Percentiles rank a stretch among this genome's conserved stretches.
Evolutionary conservation across 2,329 filamentous ascomycete genomes (phyloP).

Genomic region (Tolypocladium ophioglossoides): DNA sequence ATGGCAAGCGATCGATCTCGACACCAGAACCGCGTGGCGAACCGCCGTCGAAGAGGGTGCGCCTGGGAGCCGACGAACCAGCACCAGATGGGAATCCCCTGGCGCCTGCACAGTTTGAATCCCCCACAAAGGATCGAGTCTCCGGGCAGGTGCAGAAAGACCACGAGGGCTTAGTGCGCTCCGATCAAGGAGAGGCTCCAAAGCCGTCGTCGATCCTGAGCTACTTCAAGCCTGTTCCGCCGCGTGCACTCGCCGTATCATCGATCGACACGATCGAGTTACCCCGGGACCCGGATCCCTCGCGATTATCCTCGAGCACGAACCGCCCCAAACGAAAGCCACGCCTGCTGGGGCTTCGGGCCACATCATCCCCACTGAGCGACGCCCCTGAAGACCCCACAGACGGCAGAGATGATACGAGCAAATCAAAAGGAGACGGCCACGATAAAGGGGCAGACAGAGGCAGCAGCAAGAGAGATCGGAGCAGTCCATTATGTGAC

Average conservation of each 20-base stretch:
- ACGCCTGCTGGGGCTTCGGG: conserved; percentile 18
- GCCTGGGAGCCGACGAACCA: neutral
- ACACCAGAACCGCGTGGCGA: conserved; percentile 14
- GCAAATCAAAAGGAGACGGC: neutral
- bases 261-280: neutral
- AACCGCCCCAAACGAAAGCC: conserved; percentile 10
- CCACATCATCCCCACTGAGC: conserved; percentile 7
- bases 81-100: rapidly evolving
- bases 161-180: neutral
- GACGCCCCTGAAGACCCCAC: conserved; percentile 2
- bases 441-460: neutral
- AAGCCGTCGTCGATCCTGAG: conserved; percentile 24
- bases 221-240: conserved; percentile 27
- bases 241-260: neutral
- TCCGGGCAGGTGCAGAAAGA: neutral
- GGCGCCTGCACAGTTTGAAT: neutral
- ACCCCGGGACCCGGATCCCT: neutral
- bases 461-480: neutral
- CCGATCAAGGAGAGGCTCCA: neutral
- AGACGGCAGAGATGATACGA: neutral
- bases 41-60: conserved; percentile 15
- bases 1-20: conserved; percentile 22
- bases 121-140: neutral
- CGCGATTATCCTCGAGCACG: conserved; percentile 6
- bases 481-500: neutral